These are phyloP conservation scores for Brassica nigra DNA, from an alignment of 345 rosid species.

Conservation along the genomic window DNA sequence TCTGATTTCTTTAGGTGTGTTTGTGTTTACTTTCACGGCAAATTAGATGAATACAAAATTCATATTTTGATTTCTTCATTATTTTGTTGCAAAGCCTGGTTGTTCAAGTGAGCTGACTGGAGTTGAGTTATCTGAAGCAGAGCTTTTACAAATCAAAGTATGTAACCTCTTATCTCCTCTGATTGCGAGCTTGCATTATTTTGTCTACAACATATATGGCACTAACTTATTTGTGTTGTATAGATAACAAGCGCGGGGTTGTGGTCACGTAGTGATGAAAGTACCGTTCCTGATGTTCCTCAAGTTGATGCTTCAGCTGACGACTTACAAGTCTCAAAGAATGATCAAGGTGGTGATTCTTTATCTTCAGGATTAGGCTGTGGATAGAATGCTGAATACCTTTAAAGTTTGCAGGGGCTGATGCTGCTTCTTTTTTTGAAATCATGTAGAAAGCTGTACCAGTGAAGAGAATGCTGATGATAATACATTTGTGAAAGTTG, in stretches of 20 bases:
- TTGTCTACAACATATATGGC: background rate
- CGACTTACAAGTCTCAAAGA: conserved; percentile 47
- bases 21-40: too few species aligned
- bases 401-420: conserved; percentile 55
- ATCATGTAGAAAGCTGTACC: conserved; percentile 55
- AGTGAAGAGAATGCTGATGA: conserved; percentile 52
- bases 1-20: too few species aligned
- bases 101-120: background rate
- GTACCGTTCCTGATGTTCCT: conserved; percentile 43
- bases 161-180: background rate
- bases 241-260: conserved; percentile 92
- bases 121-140: background rate
- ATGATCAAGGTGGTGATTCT: conserved; percentile 55
- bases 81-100: background rate
- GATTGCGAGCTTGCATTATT: background rate
- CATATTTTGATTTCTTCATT: background rate
- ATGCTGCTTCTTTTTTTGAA: conserved; percentile 46
- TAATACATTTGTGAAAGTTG: conserved; percentile 48
- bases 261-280: conserved; percentile 72
- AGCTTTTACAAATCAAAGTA: background rate
- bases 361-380: conserved; percentile 29
- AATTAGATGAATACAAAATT: background rate
- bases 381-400: conserved; percentile 34
- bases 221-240: conserved; percentile 27
- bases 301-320: conserved; percentile 41